Evolutionary conservation across 345 rosid species (phyloP), one percentile per base, ranked within the genome.

Genomic region (Eucalyptus tenuipes): DNA sequence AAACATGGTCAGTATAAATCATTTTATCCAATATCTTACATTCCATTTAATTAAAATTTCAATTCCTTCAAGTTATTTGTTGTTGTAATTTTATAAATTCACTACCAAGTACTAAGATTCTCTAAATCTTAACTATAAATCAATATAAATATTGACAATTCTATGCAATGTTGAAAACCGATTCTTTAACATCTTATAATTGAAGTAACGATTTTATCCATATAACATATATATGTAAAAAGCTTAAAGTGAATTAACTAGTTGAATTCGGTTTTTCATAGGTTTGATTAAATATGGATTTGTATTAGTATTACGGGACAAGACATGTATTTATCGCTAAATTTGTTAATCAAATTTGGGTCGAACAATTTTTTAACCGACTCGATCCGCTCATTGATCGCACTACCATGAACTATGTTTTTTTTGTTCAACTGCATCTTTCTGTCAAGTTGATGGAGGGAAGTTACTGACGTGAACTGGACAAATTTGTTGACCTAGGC

Each of bases 301-400:
- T 24, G 13, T 29, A 24, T 29, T 3, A 29, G 33, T 29, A 27
- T 1, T 61, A 13, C 1, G 3, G 3, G 4, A 13, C 1, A 31
- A 8, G 33, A 3, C 1, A 15, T 2, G 31, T 29, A 22, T 53
- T 20, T 8, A 20, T 20, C 11, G 8, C 59, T 53, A 53, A 8
- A 53, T 53, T 53, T 53, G 13, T 57, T 9, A 10, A 13, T 61
- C 8, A 61, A 61, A 13, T 61, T 29, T 61, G 7, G n/a, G n/a
- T 27, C 1, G 4, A 5, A 59, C 4, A 13, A 59, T 61, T 61
- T 61, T 61, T 11, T 4, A 55, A 55, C 42, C 4, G 4, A 40
- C 4, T 12, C 12, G 4, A 61, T 1, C 7, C 4, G 1, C 29
- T 15, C 15, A 5, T 40, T 40, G 42, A 4, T 5, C 0, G 15